These are phyloP conservation scores for Nakazawaea populi DNA, from an alignment of 805 yeast genomes.

Conservation along the genomic window DNA sequence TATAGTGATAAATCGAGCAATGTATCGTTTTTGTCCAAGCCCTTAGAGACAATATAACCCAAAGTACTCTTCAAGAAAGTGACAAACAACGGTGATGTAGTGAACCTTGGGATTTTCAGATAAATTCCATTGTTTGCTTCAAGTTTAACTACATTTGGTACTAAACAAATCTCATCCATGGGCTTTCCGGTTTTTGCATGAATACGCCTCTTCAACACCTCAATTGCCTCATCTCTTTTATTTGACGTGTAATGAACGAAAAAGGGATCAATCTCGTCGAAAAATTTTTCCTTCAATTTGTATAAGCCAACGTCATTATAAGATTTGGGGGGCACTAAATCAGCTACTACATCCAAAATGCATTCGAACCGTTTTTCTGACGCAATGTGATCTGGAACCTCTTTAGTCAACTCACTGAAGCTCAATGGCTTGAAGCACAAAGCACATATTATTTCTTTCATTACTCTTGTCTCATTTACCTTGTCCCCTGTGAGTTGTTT, in stretches of 20 bases:
- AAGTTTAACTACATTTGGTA: constrained; percentile 42
- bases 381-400: constrained; percentile 70
- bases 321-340: constrained; percentile 55
- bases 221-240: constrained; percentile 78
- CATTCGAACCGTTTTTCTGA: constrained; percentile 71
- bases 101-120: constrained; percentile 40
- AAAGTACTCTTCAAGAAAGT: constrained; percentile 47
- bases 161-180: constrained; percentile 45
- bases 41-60: constrained; percentile 28
- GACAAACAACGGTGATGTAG: constrained; percentile 47
- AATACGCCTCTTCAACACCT: constrained; percentile 46
- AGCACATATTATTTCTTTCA: constrained; percentile 72
- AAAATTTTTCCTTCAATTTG: constrained; percentile 52
- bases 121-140: constrained; percentile 28
- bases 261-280: constrained; percentile 66
- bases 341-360: constrained; percentile 50
- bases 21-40: constrained; percentile 43
- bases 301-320: constrained; percentile 58
- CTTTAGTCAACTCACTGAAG: constrained; percentile 62
- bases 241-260: constrained; percentile 74
- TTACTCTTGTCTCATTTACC: constrained; percentile 44
- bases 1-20: constrained; percentile 57
- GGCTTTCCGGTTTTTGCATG: constrained; percentile 33
- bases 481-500: constrained; percentile 42
- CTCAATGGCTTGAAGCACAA: constrained; percentile 71